Base-by-base conservation (phyloP, 164 flowering plant genomes). In the Echeveria elegans region DNA sequence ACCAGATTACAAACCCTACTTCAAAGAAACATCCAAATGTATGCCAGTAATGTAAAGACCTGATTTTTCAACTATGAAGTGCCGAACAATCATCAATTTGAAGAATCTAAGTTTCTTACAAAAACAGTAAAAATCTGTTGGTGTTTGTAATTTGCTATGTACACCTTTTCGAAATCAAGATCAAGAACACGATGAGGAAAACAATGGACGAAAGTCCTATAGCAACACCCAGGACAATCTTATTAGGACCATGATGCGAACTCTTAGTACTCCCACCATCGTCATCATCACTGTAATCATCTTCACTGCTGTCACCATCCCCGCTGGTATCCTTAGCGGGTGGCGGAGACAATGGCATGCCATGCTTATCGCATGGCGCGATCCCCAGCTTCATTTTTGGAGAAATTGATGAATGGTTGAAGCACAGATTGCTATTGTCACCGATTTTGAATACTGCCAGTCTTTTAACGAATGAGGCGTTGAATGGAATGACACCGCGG, bases 151-250 rank as follows among this genome's bases (percentile, higher is more conserved):
- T n/a, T n/a, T n/a, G n/a, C 80, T 79, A 87, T 58, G 76, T 70
- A 77, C 97, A 94, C 69, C 96, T 82, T 72, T 79, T 94, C 1
- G 91, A 85, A 62, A 88, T 76, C 58, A 83, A 80, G 63, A 94
- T 72, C 37, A 89, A 68, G 85, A 94, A 90, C 59, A 91, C 77
- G 69, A 94, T 89, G 15, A 94, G 77, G 73, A 94, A 94, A 6
- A 89, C 84, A 29, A 94, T 80, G 5, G 93, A 84, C 7, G 97
- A 83, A 64, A 94, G 83, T 67, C 78, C 97, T 86, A 94, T 89
- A 32, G 96, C 95, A 52, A 89, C 85, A 21, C 92, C 98, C 78
- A 94, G 91, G 71, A 94, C 96, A 67, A 89, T 74, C 86, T 88
- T 91, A 72, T 72, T 90, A 18, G 97, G 96, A 10, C 97, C 98